Conservation (phyloP, 805 yeast genomes). For the Candida schatavii region DNA sequence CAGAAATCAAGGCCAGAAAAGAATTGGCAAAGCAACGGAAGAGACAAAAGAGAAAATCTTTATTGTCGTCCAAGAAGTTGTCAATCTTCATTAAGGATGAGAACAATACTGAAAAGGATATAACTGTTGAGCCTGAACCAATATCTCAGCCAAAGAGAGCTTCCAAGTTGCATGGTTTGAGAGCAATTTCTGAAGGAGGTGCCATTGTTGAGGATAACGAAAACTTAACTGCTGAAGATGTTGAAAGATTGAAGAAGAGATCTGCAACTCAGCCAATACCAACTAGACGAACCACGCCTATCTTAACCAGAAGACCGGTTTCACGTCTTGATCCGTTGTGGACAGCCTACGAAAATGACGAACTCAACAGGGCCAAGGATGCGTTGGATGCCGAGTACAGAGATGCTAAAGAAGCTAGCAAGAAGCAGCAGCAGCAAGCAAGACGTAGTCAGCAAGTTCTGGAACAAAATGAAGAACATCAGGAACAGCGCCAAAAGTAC, state of each 20-base stretch:
- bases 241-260: constrained; percentile 43
- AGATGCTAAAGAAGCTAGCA: constrained; percentile 16
- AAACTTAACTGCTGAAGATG: constrained; percentile 44
- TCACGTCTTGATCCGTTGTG: constrained; percentile 58
- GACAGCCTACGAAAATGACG: constrained; percentile 48
- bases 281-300: constrained; percentile 29
- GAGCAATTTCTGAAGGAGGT: constrained; percentile 38
- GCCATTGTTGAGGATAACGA: constrained; percentile 16
- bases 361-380: constrained; percentile 42
- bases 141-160: constrained; percentile 37
- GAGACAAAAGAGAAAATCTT: constrained; percentile 40
- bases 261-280: constrained; percentile 44
- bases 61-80: constrained; percentile 35
- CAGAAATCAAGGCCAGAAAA: constrained; percentile 46
- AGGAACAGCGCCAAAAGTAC: constrained; percentile 9
- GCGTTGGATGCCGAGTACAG: constrained; percentile 35
- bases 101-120: constrained; percentile 27
- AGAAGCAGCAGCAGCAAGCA: constrained; percentile 7
- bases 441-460: constrained; percentile 7
- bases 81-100: constrained; percentile 38
- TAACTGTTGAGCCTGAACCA: constrained; percentile 25
- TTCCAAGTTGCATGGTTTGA: constrained; percentile 23
- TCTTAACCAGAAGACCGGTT: constrained; percentile 52
- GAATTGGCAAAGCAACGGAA: constrained; percentile 46
- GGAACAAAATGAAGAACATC: constrained; percentile 8